Percentiles rank a stretch among this genome's conserved stretches.
Evolutionary conservation across 805 yeast species (phyloP).

Genomic region (Cyberlindnera lachancei): DNA sequence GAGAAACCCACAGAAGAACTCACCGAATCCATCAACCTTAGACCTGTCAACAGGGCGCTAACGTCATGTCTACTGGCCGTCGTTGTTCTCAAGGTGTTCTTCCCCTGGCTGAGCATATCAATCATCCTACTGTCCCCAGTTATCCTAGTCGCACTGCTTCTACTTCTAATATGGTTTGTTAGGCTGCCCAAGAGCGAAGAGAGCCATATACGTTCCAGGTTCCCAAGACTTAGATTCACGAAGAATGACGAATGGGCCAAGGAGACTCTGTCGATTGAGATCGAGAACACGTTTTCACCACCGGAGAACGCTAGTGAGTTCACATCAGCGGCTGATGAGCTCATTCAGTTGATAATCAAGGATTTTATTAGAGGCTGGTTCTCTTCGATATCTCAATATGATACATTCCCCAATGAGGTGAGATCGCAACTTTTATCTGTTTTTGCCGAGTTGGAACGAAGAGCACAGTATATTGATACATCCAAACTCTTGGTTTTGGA

Average conservation of each 20-base stretch:
- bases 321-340: conserved; percentile 36
- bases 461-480: conserved; percentile 41
- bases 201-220: conserved; percentile 3
- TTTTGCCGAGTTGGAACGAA: conserved; percentile 31
- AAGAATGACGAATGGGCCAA: conserved; percentile 24
- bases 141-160: too few relatives aligned
- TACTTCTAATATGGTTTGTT: conserved; percentile 2
- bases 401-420: conserved; percentile 34
- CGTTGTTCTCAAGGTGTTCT: too few relatives aligned
- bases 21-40: too few relatives aligned
- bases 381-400: conserved; percentile 32
- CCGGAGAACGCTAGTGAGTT: too few relatives aligned
- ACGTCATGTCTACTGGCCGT: too few relatives aligned
- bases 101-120: too few relatives aligned
- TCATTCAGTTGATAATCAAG: conserved; percentile 38
- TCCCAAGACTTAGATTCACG: conserved; percentile 23
- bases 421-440: conserved; percentile 35
- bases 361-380: conserved; percentile 58
- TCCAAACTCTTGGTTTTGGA: conserved; percentile 50
- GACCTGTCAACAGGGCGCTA: too few relatives aligned
- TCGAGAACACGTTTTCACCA: conserved; percentile 4
- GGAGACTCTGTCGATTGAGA: conserved; percentile 12
- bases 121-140: too few relatives aligned
- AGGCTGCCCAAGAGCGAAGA: conserved; percentile 7
- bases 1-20: too few relatives aligned